Evolutionary conservation across 2,329 filamentous ascomycete genomes (phyloP).

Genomic region (Diaporthe sp.): DNA sequence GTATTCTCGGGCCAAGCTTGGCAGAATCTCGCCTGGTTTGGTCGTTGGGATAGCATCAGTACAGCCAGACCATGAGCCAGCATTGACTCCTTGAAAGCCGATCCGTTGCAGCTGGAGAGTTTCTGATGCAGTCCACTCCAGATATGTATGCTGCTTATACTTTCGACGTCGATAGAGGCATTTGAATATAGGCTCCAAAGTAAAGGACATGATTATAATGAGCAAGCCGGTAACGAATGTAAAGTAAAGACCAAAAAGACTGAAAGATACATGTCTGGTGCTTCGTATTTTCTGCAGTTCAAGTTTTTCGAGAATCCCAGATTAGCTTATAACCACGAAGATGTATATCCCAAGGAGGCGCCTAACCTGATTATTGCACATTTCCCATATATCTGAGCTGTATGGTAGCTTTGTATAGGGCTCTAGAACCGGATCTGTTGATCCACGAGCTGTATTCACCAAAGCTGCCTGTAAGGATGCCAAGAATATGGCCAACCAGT

Average conservation of each 20-base stretch:
- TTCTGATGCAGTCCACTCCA: neutral
- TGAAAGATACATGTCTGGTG: neutral
- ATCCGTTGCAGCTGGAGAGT: neutral
- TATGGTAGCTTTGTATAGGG: neutral
- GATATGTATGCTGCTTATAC: neutral
- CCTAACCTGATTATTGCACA: neutral
- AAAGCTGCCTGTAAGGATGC: constrained; percentile 26
- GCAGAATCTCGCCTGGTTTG: neutral
- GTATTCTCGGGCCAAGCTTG: neutral
- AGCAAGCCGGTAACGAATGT: neutral
- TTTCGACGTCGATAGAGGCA: neutral
- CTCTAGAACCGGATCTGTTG: neutral
- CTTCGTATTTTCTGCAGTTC: neutral
- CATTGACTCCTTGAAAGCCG: neutral
- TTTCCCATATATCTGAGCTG: neutral
- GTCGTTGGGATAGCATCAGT: neutral
- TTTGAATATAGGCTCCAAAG: neutral
- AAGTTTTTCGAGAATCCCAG: neutral
- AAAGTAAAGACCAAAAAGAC: neutral
- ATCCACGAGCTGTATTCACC: neutral
- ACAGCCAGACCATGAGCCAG: neutral
- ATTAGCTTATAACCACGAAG: neutral
- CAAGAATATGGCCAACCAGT: constrained; percentile 37
- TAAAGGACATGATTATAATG: neutral
- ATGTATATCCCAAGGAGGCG: too few relatives aligned